Evolutionary conservation across 73 alveolate species (phyloP), one percentile per base, ranked within the genome.

Genomic region (Urostyla sp.): DNA sequence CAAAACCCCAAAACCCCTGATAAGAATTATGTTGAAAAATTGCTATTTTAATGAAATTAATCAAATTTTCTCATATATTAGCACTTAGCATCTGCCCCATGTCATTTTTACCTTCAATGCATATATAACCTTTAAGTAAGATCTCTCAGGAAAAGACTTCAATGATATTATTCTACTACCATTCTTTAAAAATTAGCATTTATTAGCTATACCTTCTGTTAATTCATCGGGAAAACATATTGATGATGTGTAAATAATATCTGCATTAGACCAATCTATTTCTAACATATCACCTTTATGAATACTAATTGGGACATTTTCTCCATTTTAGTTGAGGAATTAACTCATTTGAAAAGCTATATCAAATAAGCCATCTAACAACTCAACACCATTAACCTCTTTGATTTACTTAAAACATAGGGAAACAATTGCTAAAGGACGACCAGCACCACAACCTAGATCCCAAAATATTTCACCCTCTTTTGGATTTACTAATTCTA

Each of bases 381-480:
- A 34, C 56, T 84, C 92, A 18, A 84, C 73, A 18, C 92, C 92
- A 16, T 30, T 57, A 36, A 66, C 32, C 24, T 40, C 44, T 36
- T 54, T 28, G 3, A 76, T 35, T 34, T 74, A 10, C 24, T 88
- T 88, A 32, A 44, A 84, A 20, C 37, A 60, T 0, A 84, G 56
- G 28, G 79, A 32, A 0, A 78, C 49, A 27, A 80, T 36, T 31
- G 77, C 36, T 46, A 84, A 20, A n/a, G 84, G 74, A 59, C 81
- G 76, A 1, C 89, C 92, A 20, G 76, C 87, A 10, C 92, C 92
- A 43, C 85, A 84, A 15, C 92, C 92, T 23, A 84, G 67, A 52
- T 84, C 94, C 85, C 90, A 86, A 32, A 86, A 66, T 7, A 67
- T 45, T 21, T 86, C 90, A 8, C 87, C 90, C 21, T 49, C 52